Evolutionary conservation across 2,329 filamentous ascomycete genomes (phyloP).

Genomic region (Epicoccum nigrum): DNA sequence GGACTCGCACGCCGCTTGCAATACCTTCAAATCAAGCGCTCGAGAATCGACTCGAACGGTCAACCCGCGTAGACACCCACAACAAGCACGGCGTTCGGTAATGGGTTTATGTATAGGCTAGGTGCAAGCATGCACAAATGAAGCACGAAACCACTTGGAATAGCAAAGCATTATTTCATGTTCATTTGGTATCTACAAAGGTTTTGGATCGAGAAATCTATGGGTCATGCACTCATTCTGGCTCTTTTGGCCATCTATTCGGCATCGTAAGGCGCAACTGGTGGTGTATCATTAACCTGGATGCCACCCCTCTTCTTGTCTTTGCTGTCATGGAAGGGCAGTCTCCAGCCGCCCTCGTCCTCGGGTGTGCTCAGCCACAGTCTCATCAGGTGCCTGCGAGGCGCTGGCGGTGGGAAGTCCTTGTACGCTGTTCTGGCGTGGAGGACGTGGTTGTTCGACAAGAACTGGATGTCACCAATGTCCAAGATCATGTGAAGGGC

Average conservation of each 20-base stretch:
- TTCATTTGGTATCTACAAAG: constrained; percentile 9
- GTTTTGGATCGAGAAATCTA: constrained; percentile 5
- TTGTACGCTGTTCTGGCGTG: constrained; percentile 83
- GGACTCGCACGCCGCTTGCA: constrained; percentile 20
- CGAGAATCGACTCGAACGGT: constrained; percentile 20
- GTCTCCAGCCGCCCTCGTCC: constrained; percentile 80
- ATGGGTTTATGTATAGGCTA: constrained; percentile 25
- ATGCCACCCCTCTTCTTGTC: constrained; percentile 90
- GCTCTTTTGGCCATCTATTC: constrained; percentile 59
- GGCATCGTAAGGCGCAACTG: constrained; percentile 76
- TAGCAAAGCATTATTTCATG: neutral
- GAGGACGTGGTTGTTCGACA: constrained; percentile 79
- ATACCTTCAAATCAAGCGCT: constrained; percentile 28
- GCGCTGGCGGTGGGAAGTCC: constrained; percentile 70
- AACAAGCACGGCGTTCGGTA: constrained; percentile 31
- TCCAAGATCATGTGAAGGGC: constrained; percentile 85
- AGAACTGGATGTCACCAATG: constrained; percentile 86
- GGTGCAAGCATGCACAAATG: constrained; percentile 25
- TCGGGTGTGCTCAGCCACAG: constrained; percentile 86
- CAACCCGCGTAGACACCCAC: constrained; percentile 17
- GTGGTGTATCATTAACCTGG: constrained; percentile 81
- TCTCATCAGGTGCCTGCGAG: constrained; percentile 78
- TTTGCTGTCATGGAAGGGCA: constrained; percentile 80
- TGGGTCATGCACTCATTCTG: constrained; percentile 3
- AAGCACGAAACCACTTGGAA: constrained; percentile 36